Conservation (phyloP, 164 flowering plant genomes). For the Vitis riparia region DNA sequence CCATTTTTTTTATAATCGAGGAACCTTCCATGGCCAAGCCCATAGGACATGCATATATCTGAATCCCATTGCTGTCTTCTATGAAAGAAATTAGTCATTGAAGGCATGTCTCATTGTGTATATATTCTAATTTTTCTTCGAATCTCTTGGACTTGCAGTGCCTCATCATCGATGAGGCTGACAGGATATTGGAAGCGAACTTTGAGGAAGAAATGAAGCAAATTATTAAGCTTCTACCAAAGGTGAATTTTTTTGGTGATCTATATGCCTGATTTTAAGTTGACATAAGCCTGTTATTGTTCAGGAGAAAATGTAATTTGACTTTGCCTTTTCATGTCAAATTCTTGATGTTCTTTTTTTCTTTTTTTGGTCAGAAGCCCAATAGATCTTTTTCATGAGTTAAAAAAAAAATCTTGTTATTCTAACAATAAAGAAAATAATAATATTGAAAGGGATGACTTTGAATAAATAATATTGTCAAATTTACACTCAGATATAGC, state of each 20-base stretch:
- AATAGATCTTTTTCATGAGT: no score
- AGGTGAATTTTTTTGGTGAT: constrained; percentile 42
- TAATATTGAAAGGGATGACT: no score
- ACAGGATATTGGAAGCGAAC: constrained; percentile 84
- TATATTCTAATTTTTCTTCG: background rate
- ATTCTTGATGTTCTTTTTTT: no score
- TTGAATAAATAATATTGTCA: no score
- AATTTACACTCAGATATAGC: no score
- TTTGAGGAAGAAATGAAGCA: constrained; percentile 98
- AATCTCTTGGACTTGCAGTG: constrained; percentile 55
- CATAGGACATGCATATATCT: background rate
- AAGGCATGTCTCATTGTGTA: background rate
- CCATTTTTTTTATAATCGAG: background rate
- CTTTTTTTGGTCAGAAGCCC: no score
- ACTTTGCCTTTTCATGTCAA: no score
- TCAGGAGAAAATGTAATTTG: no score
- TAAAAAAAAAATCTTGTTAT: no score
- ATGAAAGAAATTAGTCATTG: background rate
- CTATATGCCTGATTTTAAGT: background rate
- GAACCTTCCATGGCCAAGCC: no score
- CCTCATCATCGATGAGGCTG: constrained; percentile 96
- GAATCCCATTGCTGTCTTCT: background rate
- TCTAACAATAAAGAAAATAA: no score
- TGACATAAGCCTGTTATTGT: background rate
- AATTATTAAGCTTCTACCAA: constrained; percentile 78